phyloP scores from a whole-genome alignment of 2,329 filamentous ascomycete genomes.

The Paraphoma chrysanthemicola region DNA sequence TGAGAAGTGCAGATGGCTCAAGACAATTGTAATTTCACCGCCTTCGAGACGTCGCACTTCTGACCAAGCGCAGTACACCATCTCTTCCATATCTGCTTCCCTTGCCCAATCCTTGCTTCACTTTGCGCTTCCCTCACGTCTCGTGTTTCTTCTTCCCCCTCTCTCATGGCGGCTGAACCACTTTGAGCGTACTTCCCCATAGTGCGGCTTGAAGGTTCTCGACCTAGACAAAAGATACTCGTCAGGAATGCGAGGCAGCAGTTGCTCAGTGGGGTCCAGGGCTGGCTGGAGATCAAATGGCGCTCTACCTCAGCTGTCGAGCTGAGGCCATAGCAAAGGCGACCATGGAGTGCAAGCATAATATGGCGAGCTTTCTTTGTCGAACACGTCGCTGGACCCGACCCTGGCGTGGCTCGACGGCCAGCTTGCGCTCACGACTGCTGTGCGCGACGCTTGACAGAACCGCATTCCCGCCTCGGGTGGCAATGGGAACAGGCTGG shows the following conservation, averaged over 20 bases:
- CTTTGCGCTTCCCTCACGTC: not conserved
- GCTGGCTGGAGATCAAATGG: not conserved
- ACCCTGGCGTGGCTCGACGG: not conserved
- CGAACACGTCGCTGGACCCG: too few species aligned
- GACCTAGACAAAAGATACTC: not conserved
- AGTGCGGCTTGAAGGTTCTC: not conserved
- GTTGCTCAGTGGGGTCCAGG: not conserved
- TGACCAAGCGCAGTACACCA: not conserved
- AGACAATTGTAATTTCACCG: not conserved
- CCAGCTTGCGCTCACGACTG: not conserved
- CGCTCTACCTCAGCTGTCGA: not conserved
- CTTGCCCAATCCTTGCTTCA: not conserved
- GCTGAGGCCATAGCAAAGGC: not conserved
- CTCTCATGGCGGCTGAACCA: not conserved
- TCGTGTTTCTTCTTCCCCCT: not conserved
- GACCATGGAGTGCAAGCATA: not conserved
- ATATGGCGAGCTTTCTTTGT: too few species aligned
- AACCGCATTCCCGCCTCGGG: not conserved
- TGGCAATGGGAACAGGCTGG: not conserved
- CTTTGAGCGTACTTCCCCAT: not conserved
- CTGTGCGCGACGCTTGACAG: not conserved
- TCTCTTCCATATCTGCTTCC: not conserved
- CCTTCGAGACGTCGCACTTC: not conserved
- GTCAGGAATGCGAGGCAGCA: not conserved
- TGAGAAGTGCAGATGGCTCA: not conserved